Base-by-base conservation (phyloP, 163 green algal species). In the Scenedesmus sp. region DNA sequence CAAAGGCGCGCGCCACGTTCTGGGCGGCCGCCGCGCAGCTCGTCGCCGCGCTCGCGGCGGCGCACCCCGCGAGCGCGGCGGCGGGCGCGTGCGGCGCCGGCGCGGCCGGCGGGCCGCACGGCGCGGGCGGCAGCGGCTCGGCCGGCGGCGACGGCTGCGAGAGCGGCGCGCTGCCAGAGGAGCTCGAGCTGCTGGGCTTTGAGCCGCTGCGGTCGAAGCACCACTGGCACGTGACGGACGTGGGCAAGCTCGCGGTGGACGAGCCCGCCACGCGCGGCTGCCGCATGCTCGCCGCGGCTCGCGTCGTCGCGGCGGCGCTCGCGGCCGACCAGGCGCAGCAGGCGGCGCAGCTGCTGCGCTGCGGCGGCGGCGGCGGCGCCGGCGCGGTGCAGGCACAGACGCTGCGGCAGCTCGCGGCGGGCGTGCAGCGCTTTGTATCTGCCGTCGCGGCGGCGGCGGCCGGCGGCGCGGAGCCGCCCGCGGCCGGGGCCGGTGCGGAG, bases 161-260 rank as follows among this genome's bases (percentile, higher is more conserved):
- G 24, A 54, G 65, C 9, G 64, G 76, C 44, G 65, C 54, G 4
- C 33, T 83, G 54, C 76, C 76, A 18, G 76, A 83, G 76, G 76
- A 83, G 54, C 57, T 76, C 42, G 76, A 83, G 65, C 44, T 83
- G 65, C 47, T 76, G 18, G 76, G 76, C 10, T 83, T 83, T 77
- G 76, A 83, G 65, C 76, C 76, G 13, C 57, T 83, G 65, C 24
- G 76, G 29, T 75, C 60, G 1, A 74, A 74, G 33, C 73, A 81
- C 36, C 56, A 74, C 62, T 73, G 48, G 24, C 73, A 81, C 24
- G 71, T 63, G 71, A 80, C 58, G 22, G 71, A 80, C 24, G 71
- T 80, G 3, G 71, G 71, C 71, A 80, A 80, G 33, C 18, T 45
- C 28, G 71, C 71, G 29, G 58, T 57, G 18, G 73, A 81, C 26